Base-by-base conservation (phyloP, 169 alveolate species). In the Cytauxzoon felis region DNA sequence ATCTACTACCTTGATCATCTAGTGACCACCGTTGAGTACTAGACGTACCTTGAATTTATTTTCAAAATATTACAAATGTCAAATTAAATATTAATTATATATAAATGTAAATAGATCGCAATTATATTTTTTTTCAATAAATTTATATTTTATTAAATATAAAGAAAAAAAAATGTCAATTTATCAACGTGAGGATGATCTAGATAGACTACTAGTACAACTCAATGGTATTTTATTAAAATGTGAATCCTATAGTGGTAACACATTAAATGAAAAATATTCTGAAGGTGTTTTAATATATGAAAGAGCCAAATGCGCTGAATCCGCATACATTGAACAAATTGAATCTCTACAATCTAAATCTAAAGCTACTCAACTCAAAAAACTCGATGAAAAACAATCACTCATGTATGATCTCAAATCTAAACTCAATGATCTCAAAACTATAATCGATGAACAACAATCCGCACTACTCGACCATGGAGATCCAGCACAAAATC, bases 231-330 rank as follows among this genome's bases (percentile, higher is more conserved):
- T 61, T 16, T 24, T 76, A 23, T 67, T 56, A 56, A 76, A 66
- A 43, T 76, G 50, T 18, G 81, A 76, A 33, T 21, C 23, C 6
- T 76, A 48, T n/a, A 51, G 47, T 24, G 71, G 45, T 16, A 26
- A 51, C 27, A 63, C 48, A 21, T 79, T 64, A 47, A 73, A 42
- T 29, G 84, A 73, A 38, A 57, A 68, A 23, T 73, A 27, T 59
- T 33, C 61, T 38, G 84, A 73, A 42, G 84, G 76, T 23, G 51
- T 73, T 42, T 63, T 73, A 41, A 67, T 73, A 21, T 40, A 48
- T 33, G 84, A 73, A 40, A 62, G 80, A 49, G 56, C 61, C 19
- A 73, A 73, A 66, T 67, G 68, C 18, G 84, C 84, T 0, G 84
- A 73, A 36, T 4, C 41, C 8, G 53, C 51, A 23, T 76, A 76